phyloP scores from a whole-genome alignment of 1,139 yeast genomes.

The Taphrina betulina region DNA sequence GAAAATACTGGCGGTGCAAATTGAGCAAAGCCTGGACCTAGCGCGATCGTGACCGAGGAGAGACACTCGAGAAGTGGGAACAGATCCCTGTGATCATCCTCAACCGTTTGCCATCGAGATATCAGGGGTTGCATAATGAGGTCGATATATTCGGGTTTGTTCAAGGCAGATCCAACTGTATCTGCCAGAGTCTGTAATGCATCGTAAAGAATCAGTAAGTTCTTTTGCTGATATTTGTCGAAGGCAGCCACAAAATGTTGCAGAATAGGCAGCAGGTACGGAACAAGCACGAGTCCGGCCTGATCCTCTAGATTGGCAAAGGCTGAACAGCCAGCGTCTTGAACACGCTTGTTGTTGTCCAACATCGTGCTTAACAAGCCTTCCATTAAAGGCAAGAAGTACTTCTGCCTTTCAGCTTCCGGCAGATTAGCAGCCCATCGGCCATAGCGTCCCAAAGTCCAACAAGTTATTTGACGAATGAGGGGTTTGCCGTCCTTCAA shows the following conservation, averaged over 20 bases:
- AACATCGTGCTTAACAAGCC: constrained; percentile 48
- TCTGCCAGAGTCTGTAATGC: constrained; percentile 91
- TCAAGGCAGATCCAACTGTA: constrained; percentile 52
- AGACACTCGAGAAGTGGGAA: constrained; percentile 93
- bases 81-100: constrained; percentile 75
- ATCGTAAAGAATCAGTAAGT: constrained; percentile 77
- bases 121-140: constrained; percentile 76
- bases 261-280: constrained; percentile 65
- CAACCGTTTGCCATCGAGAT: constrained; percentile 69
- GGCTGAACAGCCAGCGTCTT: constrained; percentile 89
- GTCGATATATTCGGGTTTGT: constrained; percentile 54
- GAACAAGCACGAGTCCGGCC: constrained; percentile 60
- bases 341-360: constrained; percentile 86
- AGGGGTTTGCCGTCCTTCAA: constrained; percentile 73
- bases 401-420: constrained; percentile 59
- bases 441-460: constrained; percentile 88
- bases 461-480: constrained; percentile 88
- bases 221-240: constrained; percentile 73
- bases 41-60: constrained; percentile 83
- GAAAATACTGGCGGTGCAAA: constrained; percentile 87
- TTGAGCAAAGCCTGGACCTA: constrained; percentile 82
- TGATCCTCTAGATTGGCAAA: constrained; percentile 79
- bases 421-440: constrained; percentile 59
- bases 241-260: constrained; percentile 73
- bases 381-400: constrained; percentile 74